These are phyloP conservation scores for Aspergillus bertholletiae DNA, from an alignment of 495 filamentous ascomycete species.

Conservation along the genomic window DNA sequence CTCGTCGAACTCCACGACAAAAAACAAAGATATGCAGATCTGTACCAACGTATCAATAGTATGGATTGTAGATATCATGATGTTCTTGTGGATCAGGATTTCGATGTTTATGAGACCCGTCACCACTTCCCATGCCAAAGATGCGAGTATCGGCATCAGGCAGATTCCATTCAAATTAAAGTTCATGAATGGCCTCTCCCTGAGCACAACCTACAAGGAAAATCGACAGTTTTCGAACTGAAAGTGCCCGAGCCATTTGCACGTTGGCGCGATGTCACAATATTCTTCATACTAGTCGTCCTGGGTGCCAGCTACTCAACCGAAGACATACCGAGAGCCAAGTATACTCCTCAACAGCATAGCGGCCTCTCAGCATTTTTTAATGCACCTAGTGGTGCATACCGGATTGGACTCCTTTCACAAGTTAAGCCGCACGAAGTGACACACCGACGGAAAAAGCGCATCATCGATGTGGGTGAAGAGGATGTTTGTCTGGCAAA, in stretches of 20 bases:
- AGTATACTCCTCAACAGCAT: too few species aligned
- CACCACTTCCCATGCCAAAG: not conserved
- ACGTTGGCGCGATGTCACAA: not conserved
- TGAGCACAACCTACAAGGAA: not conserved
- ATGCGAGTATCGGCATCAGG: not conserved
- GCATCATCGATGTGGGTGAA: constrained; percentile 4
- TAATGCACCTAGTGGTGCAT: not conserved
- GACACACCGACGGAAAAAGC: not conserved
- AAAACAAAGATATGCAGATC: constrained; percentile 25
- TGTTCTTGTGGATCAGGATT: constrained; percentile 3
- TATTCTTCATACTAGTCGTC: not conserved
- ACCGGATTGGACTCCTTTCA: not conserved
- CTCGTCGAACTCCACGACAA: constrained; percentile 34
- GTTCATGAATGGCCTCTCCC: not conserved
- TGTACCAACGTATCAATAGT: constrained; percentile 20
- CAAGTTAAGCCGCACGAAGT: not conserved
- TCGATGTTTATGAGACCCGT: not conserved
- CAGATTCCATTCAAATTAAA: not conserved
- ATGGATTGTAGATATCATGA: constrained; percentile 27
- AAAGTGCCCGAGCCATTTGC: not conserved
- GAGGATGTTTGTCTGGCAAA: constrained; percentile 42
- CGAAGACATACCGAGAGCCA: too few species aligned
- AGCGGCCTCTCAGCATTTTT: not conserved
- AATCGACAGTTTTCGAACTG: not conserved
- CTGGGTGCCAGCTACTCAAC: not conserved